phyloP scores from a whole-genome alignment of 192 early-diverging fungal genomes.

The Phycomyces blakesleeanus region DNA sequence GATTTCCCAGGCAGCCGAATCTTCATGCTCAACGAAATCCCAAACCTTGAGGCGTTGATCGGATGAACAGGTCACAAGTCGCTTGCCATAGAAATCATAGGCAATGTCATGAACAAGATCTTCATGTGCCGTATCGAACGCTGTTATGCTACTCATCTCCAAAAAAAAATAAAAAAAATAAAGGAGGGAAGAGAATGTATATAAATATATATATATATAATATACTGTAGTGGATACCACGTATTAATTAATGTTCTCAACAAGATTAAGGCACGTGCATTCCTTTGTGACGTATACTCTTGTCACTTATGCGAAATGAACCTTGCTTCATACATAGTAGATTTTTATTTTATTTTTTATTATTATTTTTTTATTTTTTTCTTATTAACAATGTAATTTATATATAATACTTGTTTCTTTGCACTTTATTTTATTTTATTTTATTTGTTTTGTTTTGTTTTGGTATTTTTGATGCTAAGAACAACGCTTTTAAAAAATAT shows the following conservation, averaged over 20 bases:
- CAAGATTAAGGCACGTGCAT: background rate
- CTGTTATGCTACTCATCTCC: slow-evolving; percentile 43
- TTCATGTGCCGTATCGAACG: slow-evolving; percentile 75
- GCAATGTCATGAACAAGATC: slow-evolving; percentile 92
- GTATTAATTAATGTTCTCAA: too few relatives aligned
- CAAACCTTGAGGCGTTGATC: slow-evolving; percentile 94
- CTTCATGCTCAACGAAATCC: slow-evolving; percentile 61
- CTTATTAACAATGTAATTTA: too few relatives aligned
- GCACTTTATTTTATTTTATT: too few relatives aligned
- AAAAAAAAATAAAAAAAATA: slow-evolving; percentile 2
- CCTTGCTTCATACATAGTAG: too few relatives aligned
- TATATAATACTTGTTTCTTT: too few relatives aligned
- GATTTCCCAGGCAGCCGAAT: slow-evolving; percentile 68
- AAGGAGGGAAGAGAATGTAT: slow-evolving; percentile 1
- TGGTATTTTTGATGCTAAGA: background rate
- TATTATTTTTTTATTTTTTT: too few relatives aligned
- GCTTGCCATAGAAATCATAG: slow-evolving; percentile 91
- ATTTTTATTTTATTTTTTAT: too few relatives aligned
- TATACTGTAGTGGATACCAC: too few relatives aligned
- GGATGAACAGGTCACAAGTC: slow-evolving; percentile 86
- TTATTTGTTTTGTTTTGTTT: too few relatives aligned
- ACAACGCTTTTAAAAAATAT: background rate
- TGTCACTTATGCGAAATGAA: background rate
- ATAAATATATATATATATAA: too few relatives aligned
- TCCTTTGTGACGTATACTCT: slow-evolving; percentile 1